These are phyloP conservation scores for Aureobasidium musti DNA, from an alignment of 2,329 filamentous ascomycete genomes.

Conservation along the genomic window DNA sequence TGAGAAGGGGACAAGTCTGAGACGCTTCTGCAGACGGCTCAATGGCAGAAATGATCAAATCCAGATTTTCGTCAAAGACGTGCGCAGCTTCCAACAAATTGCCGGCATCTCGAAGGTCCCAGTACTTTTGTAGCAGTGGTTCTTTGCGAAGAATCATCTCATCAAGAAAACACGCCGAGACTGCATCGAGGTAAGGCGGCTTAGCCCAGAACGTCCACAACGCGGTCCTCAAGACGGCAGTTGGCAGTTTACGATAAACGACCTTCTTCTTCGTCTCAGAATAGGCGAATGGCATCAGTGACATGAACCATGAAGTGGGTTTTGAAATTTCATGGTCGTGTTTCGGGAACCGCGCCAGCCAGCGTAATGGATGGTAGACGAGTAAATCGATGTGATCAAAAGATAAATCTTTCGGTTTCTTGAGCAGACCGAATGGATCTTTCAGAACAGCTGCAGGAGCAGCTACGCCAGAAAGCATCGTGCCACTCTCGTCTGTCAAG, in stretches of 20 bases:
- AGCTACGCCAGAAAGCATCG: neutral
- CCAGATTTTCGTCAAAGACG: conserved; percentile 30
- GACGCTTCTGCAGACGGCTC: conserved; percentile 32
- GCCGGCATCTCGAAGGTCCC: conserved; percentile 52
- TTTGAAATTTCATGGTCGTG: conserved; percentile 3
- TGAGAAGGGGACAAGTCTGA: conserved; percentile 38
- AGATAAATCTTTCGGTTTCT: conserved; percentile 31
- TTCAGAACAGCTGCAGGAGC: conserved; percentile 27
- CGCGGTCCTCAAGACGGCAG: conserved; percentile 29
- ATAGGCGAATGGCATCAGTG: conserved; percentile 14
- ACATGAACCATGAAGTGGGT: conserved; percentile 18
- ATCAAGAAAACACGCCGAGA: conserved; percentile 32
- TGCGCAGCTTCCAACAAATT: conserved; percentile 42
- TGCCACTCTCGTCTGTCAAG: conserved; percentile 27
- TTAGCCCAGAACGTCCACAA: conserved; percentile 32
- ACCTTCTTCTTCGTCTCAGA: conserved; percentile 26
- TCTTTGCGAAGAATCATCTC: conserved; percentile 36
- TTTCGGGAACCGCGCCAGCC: conserved; percentile 25
- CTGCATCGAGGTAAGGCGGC: conserved; percentile 30
- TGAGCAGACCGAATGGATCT: conserved; percentile 30
- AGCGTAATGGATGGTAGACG: conserved; percentile 30
- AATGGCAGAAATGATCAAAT: conserved; percentile 32
- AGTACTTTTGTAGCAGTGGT: conserved; percentile 49
- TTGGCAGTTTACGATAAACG: conserved; percentile 29
- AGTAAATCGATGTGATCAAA: conserved; percentile 31